These are phyloP conservation scores for Colletotrichum lini DNA, from an alignment of 2,329 filamentous ascomycete genomes.

Conservation along the genomic window DNA sequence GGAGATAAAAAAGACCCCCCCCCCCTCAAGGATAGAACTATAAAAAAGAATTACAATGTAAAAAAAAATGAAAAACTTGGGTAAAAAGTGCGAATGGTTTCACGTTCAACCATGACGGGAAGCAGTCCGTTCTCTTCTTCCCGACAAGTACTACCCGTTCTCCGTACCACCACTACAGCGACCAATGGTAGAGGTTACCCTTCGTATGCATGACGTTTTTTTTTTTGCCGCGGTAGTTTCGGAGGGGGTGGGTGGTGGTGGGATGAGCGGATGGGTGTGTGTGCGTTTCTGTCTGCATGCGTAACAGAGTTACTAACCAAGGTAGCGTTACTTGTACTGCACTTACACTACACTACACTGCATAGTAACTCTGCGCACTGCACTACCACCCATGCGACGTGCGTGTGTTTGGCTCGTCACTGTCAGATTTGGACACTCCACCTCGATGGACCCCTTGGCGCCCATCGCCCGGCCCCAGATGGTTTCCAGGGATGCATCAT, in stretches of 20 bases:
- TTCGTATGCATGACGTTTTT: constrained; percentile 35
- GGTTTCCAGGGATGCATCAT: constrained; percentile 31
- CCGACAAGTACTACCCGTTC: too few species aligned
- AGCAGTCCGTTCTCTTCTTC: constrained; percentile 1
- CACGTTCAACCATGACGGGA: constrained; percentile 9
- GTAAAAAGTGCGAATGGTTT: constrained; percentile 2
- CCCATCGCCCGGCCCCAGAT: constrained; percentile 28
- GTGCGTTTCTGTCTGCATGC: too few species aligned
- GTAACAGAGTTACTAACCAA: too few species aligned
- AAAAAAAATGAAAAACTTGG: background rate
- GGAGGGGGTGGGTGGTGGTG: too few species aligned
- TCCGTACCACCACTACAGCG: background rate
- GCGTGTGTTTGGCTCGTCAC: constrained; percentile 29
- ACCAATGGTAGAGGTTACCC: constrained; percentile 28
- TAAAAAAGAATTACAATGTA: too few species aligned
- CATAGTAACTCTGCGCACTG: too few species aligned
- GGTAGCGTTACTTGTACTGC: too few species aligned
- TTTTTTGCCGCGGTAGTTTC: constrained; percentile 29
- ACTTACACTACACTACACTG: too few species aligned
- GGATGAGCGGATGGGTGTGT: too few species aligned
- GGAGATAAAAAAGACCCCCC: too few species aligned
- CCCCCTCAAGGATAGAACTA: too few species aligned
- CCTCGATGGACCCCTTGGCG: constrained; percentile 30
- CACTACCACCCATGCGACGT: too few species aligned
- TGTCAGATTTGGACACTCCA: constrained; percentile 37